Base-by-base conservation (phyloP, 1,139 yeast genomes). In the Hyphopichia buzzinii region DNA sequence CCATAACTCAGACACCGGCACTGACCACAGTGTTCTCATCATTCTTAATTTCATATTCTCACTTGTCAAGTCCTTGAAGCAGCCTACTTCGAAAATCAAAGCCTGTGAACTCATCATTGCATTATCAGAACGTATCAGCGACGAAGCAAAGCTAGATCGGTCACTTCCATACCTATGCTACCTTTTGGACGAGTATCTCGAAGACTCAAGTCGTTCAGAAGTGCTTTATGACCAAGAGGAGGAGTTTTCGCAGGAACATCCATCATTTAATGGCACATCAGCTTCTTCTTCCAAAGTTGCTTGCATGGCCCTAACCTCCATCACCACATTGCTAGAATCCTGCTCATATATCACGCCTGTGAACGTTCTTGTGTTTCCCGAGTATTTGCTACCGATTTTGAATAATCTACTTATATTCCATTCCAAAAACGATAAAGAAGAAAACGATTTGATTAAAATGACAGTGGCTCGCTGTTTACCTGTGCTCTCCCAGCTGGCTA, bases 121-220 rank as follows among this genome's bases (percentile, higher is more conserved):
- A 0, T 66, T 92, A 12, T 79, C 94, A 1, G 96, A 87, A 52
- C 74, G 80, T 41, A 67, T 88, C 3, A 77, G 78, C 29, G 97
- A 92, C 52, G 95, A 86, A 39, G 83, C 83, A 15, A 90, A 89
- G 52, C 65, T 92, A 31, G 97, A 92, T 55, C 64, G 97, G 31
- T 80, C 92, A 23, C 56, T 92, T 16, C 97, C 99, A 0, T 87
- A 83, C 52, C 59, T 92, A 24, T 74, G 86, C 25, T 55, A 57
- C n/a, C 42, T 70, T 12, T 37, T 71, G 16, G 76, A 71, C 35
- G 75, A 69, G 31, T 64, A 53, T 36, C 48, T 55, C 8, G 57
- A 49, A 21, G 40, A 39, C 3, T 40, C 47, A 2, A 27, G 31
- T 1, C 17, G 19, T 15, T 8, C 12, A 12, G 25, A 31, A 5